phyloP scores from a whole-genome alignment of 345 rosid genomes.

The Brassica rapa region DNA sequence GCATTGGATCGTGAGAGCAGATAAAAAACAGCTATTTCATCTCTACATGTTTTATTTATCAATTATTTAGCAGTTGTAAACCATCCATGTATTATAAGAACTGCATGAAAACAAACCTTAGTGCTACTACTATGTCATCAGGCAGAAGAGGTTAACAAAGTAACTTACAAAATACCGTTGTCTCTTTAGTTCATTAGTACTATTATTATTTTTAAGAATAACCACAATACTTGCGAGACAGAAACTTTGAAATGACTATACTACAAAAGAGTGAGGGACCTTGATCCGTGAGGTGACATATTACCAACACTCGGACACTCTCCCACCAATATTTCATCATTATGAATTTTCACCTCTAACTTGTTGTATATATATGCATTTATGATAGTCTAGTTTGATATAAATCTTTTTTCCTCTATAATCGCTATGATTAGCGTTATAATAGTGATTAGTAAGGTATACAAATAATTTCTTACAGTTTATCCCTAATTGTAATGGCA shows the following conservation, averaged over 20 bases:
- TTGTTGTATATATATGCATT: not conserved
- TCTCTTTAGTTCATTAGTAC: not conserved
- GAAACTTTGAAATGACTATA: conserved; percentile 28
- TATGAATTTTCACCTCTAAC: conserved; percentile 19
- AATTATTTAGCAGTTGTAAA: conserved; percentile 13
- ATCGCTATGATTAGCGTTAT: not conserved
- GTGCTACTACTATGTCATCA: not conserved
- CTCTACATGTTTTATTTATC: conserved; percentile 2
- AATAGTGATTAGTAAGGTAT: not conserved
- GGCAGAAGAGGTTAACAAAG: conserved; percentile 24
- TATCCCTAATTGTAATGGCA: not conserved
- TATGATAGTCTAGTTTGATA: not conserved
- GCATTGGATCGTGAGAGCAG: conserved; percentile 34
- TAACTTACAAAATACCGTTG: conserved; percentile 24
- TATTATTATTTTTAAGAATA: not conserved
- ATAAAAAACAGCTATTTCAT: not conserved
- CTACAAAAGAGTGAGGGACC: conserved; percentile 39
- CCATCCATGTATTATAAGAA: conserved; percentile 17
- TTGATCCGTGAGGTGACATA: conserved; percentile 41
- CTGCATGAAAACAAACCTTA: conserved; percentile 10
- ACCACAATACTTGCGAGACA: conserved; percentile 16
- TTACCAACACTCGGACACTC: conserved; percentile 39
- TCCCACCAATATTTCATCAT: conserved; percentile 41
- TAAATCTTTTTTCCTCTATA: not conserved
- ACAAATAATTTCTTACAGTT: not conserved